Evolutionary conservation across 2,329 filamentous ascomycete species (phyloP), one percentile per base, ranked within the genome.

Genomic region (Fusarium sp.): DNA sequence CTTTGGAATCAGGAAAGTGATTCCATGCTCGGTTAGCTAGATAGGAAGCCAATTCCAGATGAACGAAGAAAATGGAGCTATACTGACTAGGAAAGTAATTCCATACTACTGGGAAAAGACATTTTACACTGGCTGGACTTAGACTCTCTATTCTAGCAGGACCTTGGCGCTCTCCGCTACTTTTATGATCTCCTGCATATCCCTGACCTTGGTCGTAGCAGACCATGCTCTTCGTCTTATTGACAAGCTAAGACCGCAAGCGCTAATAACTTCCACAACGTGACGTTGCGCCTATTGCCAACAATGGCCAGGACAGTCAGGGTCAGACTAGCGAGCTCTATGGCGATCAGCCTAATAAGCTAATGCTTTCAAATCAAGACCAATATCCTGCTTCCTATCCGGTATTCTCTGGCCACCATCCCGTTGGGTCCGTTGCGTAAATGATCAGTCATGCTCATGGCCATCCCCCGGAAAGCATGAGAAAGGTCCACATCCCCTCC

Each of bases 221-320:
- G 3, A 4, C 6, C 30, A 4, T 30, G 5, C 10, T 52, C 6
- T 10, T 30, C 25, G 7, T 27, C 15, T 15, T 52, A 9, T 4
- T 30, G 15, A n/a, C 60, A 67, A 11, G 32, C 22, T 4, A 72
- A 37, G 1, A 66, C 52, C 4, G 62, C 68, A n/a, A 72, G 58
- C 3, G 27, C 70, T 4, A 62, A 72, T 15, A 68, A 70, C 62
- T 72, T 72, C 65, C 70, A 72, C 5, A 71, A 15, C 3, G 70
- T 68, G 4, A 71, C 68, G 4, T 40, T 47, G 14, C 33, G 33
- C 15, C 68, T 57, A 37, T 66, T 71, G 6, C 25, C 14, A 3
- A 40, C 10, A 1, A 71, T 72, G 27, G 61, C 71, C 20, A 52
- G 11, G 10, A 63, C 9, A 6, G 61, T 59, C 17, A 72, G 68